Evolutionary conservation across 2,329 filamentous ascomycete species (phyloP).

Genomic region (Penicillium sp.): DNA sequence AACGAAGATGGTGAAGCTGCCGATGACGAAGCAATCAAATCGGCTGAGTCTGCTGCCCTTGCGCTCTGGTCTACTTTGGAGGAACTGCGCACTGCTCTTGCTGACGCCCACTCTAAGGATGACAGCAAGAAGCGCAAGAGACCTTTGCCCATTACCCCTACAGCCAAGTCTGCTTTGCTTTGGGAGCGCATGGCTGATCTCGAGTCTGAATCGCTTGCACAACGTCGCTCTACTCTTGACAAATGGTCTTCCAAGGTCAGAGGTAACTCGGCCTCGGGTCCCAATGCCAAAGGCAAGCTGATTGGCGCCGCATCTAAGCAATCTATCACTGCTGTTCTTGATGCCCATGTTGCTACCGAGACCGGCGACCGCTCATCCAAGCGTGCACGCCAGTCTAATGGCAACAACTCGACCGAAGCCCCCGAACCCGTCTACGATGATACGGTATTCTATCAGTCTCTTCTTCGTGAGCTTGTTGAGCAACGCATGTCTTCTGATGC

Average conservation of each 20-base stretch:
- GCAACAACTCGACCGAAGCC: constrained; percentile 8
- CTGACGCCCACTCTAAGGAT: constrained; percentile 36
- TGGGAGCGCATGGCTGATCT: constrained; percentile 70
- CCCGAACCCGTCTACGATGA: constrained; percentile 78
- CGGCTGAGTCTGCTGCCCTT: constrained; percentile 81
- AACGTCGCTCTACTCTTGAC: constrained; percentile 72
- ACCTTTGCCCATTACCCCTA: constrained; percentile 47
- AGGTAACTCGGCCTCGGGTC: constrained; percentile 50
- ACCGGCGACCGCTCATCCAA: constrained; percentile 34
- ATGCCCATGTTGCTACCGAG: constrained; percentile 47
- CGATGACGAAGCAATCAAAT: constrained; percentile 58
- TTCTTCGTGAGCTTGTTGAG: constrained; percentile 91
- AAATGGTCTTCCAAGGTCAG: constrained; percentile 87
- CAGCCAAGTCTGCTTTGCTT: constrained; percentile 63
- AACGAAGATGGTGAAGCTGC: constrained; percentile 28
- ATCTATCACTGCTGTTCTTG: constrained; percentile 45
- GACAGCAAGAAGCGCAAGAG: constrained; percentile 50
- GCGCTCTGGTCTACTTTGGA: constrained; percentile 75
- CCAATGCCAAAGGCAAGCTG: constrained; percentile 61
- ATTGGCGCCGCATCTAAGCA: constrained; percentile 58
- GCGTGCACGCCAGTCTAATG: constrained; percentile 27
- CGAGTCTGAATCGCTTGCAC: constrained; percentile 60
- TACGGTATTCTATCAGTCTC: constrained; percentile 87
- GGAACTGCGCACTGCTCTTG: constrained; percentile 42
- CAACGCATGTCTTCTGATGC: constrained; percentile 68